Base-by-base conservation (phyloP, 2,329 filamentous ascomycete species). In the Sclerotinia nivalis region DNA sequence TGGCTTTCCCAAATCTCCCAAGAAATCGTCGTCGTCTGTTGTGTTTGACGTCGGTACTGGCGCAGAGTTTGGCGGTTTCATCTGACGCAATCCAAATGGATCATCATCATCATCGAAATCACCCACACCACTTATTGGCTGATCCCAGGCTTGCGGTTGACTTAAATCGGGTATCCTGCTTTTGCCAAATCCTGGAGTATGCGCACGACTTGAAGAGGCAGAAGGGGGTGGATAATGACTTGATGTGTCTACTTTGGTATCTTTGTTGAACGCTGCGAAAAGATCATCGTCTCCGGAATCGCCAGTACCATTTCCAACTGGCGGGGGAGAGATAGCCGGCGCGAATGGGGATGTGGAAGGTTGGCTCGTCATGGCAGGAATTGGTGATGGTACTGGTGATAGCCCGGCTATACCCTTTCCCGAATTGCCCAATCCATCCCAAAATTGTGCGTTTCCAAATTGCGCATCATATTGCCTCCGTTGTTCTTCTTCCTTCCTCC, bases 21-120 rank as follows among this genome's bases (percentile, higher is more conserved):
- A 79, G 58, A 91, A 85, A 75, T 91, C 89, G 70, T 90, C 86
- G 61, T 89, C 87, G 43, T 89, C 87, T n/a, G 79, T 80, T 0
- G 74, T 69, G 13, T 73, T 72, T 62, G 65, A 65, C 28, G 73
- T 76, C 12, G 71, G 75, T 37, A 78, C 76, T 31, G 73, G 69
- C 31, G 78, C 74, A 31, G 78, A 43, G 75, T 58, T 68, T 34
- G 67, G 73, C 43, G 66, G 80, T 77, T 81, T 73, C 76, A 93
- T 79, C 73, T 90, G 83, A 71, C 85, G 89, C 49, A 97, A 82
- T 0, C 93, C 95, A 78, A 98, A 97, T 2, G 93, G 93, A 77
- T 97, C 93, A 77, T 97, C 93, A 75, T 95, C 90, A 43, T 87
- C 84, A 18, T 79, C 81, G 72, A 89, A 81, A 0, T 75, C 79